Conservation (phyloP, 805 yeast genomes). For the Lachancea nothofagi region DNA sequence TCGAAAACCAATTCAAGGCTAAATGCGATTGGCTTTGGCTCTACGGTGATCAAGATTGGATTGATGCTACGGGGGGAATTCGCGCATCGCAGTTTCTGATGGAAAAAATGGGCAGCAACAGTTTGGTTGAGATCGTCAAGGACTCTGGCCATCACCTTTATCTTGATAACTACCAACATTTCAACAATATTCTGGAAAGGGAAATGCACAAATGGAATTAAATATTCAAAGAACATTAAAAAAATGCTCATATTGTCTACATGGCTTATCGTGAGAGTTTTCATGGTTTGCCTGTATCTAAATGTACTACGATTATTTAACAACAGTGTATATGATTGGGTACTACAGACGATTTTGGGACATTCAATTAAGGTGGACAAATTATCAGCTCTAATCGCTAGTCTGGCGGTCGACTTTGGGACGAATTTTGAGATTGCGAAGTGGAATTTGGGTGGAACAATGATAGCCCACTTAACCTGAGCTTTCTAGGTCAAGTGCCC, state of each 20-base stretch:
- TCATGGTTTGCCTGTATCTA: too few species aligned
- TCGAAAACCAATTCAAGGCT: slow-evolving; percentile 37
- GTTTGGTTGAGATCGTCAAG: slow-evolving; percentile 40
- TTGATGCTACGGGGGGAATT: slow-evolving; percentile 41
- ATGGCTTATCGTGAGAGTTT: neutral
- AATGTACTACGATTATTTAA: too few species aligned
- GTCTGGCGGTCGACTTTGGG: too few species aligned
- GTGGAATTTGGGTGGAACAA: too few species aligned
- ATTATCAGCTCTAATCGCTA: too few species aligned
- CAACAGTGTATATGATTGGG: too few species aligned
- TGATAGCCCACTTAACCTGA: too few species aligned
- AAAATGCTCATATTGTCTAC: neutral
- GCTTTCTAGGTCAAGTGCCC: too few species aligned
- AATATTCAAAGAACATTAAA: neutral
- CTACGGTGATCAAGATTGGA: slow-evolving; percentile 81
- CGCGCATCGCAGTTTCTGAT: slow-evolving; percentile 26
- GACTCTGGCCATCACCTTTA: slow-evolving; percentile 74
- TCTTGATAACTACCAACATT: slow-evolving; percentile 53
- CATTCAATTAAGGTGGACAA: too few species aligned
- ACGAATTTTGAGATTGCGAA: too few species aligned
- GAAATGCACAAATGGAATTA: slow-evolving; percentile 41
- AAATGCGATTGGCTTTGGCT: slow-evolving; percentile 71
- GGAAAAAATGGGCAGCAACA: slow-evolving; percentile 16
- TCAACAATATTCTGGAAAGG: slow-evolving; percentile 44
- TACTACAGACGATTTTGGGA: too few species aligned